Base-by-base conservation (phyloP, 1,284 basidiomycete species). In the Trichosporon faecale region DNA sequence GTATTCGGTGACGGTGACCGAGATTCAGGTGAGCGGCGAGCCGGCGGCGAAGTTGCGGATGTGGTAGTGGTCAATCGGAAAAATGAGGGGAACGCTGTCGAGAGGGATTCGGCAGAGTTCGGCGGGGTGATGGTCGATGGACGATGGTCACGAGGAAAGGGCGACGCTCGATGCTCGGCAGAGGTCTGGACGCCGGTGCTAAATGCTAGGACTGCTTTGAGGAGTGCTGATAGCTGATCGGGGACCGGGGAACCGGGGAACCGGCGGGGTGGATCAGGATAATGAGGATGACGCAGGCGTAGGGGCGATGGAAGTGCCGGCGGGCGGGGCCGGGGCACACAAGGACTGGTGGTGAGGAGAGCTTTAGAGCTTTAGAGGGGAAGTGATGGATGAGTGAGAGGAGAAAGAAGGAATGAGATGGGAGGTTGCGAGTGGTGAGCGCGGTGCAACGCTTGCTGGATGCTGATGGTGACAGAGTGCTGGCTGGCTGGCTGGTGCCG, bases 231-330 rank as follows among this genome's bases (percentile, higher is more conserved):
- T 52, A 4, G 49, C 21, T 21, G 49, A 25, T 21, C 49, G 49
- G 49, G 49, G 23, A 52, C 49, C 49, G 49, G 49, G 49, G 49
- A 25, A 52, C 40, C 40, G 40, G 40, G 40, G 12, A 14, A 14
- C 16, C 11, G 49, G 21, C 23, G 49, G 18, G 11, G 21, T 12
- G 23, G 49, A 25, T 52, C 49, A 52, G 49, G 49, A 52, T 44
- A 23, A 21, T 46, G 49, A 52, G 49, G 49, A 52, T 52, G 49
- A 52, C 49, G 49, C 49, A 52, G 49, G 49, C 49, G 49, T 52
- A n/a, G 49, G 49, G 49, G 23, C 5, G 49, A 23, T 18, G 21
- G 9, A 12, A 52, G 44, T 52, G 49, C 8, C 2, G 21, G 21
- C 3, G 18, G 49, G 49, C 23, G 21, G 49, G 23, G 49, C n/a